Evolutionary conservation across 345 rosid genomes (phyloP).

Genomic region (Salix purpurea): DNA sequence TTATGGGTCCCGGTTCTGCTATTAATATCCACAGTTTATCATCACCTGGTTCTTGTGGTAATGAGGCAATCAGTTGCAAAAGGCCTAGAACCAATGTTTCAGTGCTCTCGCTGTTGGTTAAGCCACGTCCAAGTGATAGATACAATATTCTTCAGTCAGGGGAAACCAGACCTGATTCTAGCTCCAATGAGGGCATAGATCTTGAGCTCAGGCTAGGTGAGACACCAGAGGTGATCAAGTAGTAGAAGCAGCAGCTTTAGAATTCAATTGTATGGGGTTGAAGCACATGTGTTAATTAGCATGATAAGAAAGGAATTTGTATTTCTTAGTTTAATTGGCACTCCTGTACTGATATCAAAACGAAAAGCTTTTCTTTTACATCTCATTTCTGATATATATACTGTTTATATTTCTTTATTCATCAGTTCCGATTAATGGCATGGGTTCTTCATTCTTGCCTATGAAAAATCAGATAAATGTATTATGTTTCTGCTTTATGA

Average conservation of each 20-base stretch:
- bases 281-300: not conserved
- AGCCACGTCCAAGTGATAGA: conserved; percentile 19
- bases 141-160: conserved; percentile 27
- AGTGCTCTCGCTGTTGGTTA: conserved; percentile 17
- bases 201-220: conserved; percentile 89
- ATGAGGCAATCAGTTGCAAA: conserved; percentile 20
- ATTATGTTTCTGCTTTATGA: not conserved
- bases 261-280: not conserved
- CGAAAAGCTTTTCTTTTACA: not conserved
- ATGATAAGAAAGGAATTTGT: not conserved
- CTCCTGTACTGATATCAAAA: not conserved
- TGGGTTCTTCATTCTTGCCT: not conserved
- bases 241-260: not conserved
- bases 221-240: conserved; percentile 44
- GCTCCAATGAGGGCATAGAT: conserved; percentile 55
- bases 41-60: conserved; percentile 9
- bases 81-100: conserved; percentile 29
- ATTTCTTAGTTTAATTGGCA: not conserved
- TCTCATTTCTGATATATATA: not conserved
- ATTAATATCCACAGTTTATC: conserved; percentile 8
- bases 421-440: not conserved
- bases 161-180: conserved; percentile 28
- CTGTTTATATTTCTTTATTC: not conserved
- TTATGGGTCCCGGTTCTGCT: conserved; percentile 31
- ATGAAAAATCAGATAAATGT: not conserved